These are phyloP conservation scores for Cercospora sp. DNA, from an alignment of 2,329 filamentous ascomycete species.

Conservation along the genomic window DNA sequence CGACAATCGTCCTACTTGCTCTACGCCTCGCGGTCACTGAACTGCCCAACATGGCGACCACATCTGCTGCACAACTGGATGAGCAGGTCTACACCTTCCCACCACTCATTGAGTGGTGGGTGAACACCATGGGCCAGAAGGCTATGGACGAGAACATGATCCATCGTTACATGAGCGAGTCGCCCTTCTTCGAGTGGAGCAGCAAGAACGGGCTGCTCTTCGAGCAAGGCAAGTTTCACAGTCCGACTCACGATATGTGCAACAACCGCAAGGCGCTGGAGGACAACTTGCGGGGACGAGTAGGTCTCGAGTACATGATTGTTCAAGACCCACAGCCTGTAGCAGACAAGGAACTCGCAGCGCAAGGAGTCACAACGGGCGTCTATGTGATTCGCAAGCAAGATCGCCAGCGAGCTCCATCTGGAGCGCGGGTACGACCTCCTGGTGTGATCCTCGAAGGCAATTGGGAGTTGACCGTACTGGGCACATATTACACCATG, in stretches of 20 bases:
- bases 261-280: constrained; percentile 60
- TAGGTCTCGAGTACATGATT: constrained; percentile 61
- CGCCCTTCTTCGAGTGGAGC: constrained; percentile 62
- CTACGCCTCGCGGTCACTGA: not conserved
- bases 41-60: not conserved
- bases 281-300: constrained; percentile 53
- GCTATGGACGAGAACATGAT: constrained; percentile 47
- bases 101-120: constrained; percentile 35
- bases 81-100: constrained; percentile 28
- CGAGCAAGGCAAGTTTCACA: constrained; percentile 53
- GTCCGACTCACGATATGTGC: constrained; percentile 51
- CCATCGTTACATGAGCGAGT: constrained; percentile 62
- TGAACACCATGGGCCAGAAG: constrained; percentile 22
- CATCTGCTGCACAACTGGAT: constrained; percentile 27
- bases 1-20: not conserved
- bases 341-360: constrained; percentile 40
- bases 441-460: constrained; percentile 44
- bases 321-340: constrained; percentile 57
- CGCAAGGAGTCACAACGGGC: constrained; percentile 41
- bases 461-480: constrained; percentile 53
- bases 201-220: constrained; percentile 61
- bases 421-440: constrained; percentile 36
- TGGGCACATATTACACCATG: constrained; percentile 62
- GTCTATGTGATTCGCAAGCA: constrained; percentile 65
- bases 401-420: constrained; percentile 47